A percentile compares a stretch with the other conserved stretches of the same genome.
phyloP scores from a whole-genome alignment of 192 early-diverging fungal species.

The Dimargaris xerosporica region DNA sequence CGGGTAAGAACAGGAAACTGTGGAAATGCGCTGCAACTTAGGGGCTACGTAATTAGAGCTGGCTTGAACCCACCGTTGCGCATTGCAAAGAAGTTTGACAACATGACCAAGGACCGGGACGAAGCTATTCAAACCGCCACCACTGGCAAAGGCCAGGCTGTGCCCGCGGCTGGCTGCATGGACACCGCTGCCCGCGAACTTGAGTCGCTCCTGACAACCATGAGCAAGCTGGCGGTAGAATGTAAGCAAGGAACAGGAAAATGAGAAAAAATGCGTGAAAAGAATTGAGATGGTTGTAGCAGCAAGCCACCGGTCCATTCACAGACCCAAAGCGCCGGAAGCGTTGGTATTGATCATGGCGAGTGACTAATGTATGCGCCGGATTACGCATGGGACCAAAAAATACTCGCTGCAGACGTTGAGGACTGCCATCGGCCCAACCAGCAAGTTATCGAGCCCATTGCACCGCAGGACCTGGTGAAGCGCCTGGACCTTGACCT shows the following conservation, averaged over 20 bases:
- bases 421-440: not conserved
- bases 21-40: too few species aligned
- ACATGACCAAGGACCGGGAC: too few species aligned
- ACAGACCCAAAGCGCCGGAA: not conserved
- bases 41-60: too few species aligned
- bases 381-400: not conserved
- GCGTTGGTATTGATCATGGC: not conserved
- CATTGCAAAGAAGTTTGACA: too few species aligned
- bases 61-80: too few species aligned
- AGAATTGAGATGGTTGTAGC: too few species aligned
- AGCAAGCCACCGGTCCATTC: not conserved
- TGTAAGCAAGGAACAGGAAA: too few species aligned
- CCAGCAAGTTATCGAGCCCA: not conserved
- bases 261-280: too few species aligned
- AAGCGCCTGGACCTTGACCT: not conserved
- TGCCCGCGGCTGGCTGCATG: not conserved
- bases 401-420: not conserved
- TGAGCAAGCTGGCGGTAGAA: not conserved
- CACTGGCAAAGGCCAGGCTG: too few species aligned
- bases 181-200: not conserved
- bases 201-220: not conserved
- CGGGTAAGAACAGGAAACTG: too few species aligned
- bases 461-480: not conserved
- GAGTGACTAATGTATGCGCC: not conserved
- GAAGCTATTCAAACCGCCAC: too few species aligned